phyloP scores from a whole-genome alignment of 208 protist genomes.

The Angomonas ambiguus region DNA sequence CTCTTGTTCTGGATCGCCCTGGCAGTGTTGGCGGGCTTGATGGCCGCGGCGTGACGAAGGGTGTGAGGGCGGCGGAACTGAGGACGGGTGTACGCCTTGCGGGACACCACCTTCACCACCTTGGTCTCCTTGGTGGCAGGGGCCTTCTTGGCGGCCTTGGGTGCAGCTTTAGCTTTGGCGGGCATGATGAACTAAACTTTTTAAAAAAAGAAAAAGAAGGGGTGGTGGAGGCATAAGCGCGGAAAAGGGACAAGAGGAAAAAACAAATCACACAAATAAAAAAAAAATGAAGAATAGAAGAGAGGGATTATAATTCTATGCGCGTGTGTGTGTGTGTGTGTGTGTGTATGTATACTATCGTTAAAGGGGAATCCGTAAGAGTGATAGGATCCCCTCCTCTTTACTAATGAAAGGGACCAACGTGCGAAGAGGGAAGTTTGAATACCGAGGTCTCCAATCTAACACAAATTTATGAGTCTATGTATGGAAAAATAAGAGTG shows the following conservation, averaged over 20 bases:
- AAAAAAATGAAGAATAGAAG: not conserved
- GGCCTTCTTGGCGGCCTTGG: conserved; percentile 48
- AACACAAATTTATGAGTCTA: not conserved
- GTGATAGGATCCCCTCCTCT: too few species aligned
- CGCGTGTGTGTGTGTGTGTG: too few species aligned
- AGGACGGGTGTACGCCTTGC: conserved; percentile 94
- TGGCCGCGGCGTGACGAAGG: conserved; percentile 79
- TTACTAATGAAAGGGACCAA: too few species aligned
- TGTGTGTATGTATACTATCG: too few species aligned
- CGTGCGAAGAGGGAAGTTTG: too few species aligned
- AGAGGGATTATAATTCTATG: too few species aligned
- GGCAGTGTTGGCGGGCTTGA: conserved; percentile 91
- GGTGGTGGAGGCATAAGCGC: not conserved
- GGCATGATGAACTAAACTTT: conserved; percentile 40
- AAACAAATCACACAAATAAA: conserved; percentile 5
- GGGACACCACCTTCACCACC: conserved; percentile 84
- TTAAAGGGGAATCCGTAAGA: too few species aligned
- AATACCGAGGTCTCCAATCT: too few species aligned
- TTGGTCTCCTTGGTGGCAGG: conserved; percentile 64
- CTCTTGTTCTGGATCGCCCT: conserved; percentile 76
- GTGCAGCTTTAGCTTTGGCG: conserved; percentile 31
- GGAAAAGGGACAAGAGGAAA: not conserved
- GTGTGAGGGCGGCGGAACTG: conserved; percentile 97
- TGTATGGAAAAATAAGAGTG: too few species aligned
- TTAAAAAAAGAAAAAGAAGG: conserved; percentile 14